Base-by-base conservation (phyloP, 176 grass and related monocot genomes). In the Bothriochloa decipiens region DNA sequence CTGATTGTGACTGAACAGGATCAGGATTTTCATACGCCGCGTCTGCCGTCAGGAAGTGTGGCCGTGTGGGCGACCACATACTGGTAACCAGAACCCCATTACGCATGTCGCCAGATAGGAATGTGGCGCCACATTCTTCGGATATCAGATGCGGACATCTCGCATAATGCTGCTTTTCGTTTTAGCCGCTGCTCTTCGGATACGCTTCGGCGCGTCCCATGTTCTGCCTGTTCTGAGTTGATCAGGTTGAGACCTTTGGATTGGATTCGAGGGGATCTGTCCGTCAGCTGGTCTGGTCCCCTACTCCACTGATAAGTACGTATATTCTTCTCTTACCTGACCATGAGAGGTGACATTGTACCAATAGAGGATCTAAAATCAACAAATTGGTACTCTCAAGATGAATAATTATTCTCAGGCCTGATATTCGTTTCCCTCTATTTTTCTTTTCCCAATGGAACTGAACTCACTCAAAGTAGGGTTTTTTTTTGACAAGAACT, bases 81-180 rank as follows among this genome's bases (percentile, higher is more conserved):
- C 4, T 29, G 1, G 29, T 23, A 14, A 40, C 35, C 12, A 69
- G 67, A 68, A 36, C 42, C 23, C 11, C 23, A 26, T 27, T 7
- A 14, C 23, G 6, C 69, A 36, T 35, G 71, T 47, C 13, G 18
- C 45, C 50, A 69, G 72, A n/a, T 10, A n/a, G 65, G 65, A 28
- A 85, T 62, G 39, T 32, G 45, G 61, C 0, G 23, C 62, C 73
- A 84, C 74, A 67, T 35, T 25, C 77, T 57, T 74, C 77, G 32
- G 46, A 87, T 81, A 75, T 87, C 46, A 40, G 76, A 84, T 16
- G 28, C 29, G 35, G 82, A 6, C 82, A 53, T 65, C 26, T 47
- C 69, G 11, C 75, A 5, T 36, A n/a, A 23, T 4, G 10, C 3
- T 36, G 3, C 2, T 17, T 26, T 3, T 3, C 4, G 16, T 81